phyloP scores from a whole-genome alignment of 768 basidiomycete genomes.

The Amanita phalloides region DNA sequence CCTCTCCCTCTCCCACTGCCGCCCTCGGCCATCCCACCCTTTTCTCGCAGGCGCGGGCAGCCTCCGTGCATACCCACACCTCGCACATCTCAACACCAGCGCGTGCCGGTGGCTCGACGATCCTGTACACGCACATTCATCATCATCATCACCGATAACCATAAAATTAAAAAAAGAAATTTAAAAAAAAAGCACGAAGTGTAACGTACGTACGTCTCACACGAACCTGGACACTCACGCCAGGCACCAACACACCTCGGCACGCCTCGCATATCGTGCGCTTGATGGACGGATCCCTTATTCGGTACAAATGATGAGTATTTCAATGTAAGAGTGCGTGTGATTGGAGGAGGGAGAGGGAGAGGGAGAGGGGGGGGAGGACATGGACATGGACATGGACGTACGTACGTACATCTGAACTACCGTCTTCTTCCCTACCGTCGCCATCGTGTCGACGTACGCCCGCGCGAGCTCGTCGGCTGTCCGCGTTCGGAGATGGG shows the following conservation, averaged over 20 bases:
- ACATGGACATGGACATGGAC: too few species aligned
- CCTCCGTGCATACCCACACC: constrained; percentile 26
- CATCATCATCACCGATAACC: too few species aligned
- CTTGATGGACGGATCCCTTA: constrained; percentile 71
- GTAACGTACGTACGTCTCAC: constrained; percentile 40
- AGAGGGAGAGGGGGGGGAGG: background rate
- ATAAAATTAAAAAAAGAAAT: too few species aligned
- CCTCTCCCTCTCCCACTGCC: background rate
- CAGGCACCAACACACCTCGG: constrained; percentile 53
- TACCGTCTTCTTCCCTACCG: constrained; percentile 65
- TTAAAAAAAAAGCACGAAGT: too few species aligned
- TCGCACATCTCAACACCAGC: constrained; percentile 46
- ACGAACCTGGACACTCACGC: constrained; percentile 52
- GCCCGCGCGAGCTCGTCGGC: constrained; percentile 48
- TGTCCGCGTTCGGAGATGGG: background rate
- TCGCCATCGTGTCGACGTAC: constrained; percentile 57
- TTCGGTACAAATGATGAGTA: too few species aligned
- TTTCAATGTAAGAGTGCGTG: too few species aligned
- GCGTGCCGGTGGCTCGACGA: constrained; percentile 38
- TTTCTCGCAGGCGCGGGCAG: background rate
- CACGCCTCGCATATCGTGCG: constrained; percentile 70
- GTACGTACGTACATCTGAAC: constrained; percentile 49
- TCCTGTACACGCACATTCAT: constrained; percentile 12
- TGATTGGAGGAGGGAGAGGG: background rate
- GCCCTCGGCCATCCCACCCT: background rate